phyloP scores from a whole-genome alignment of 371 early-diverging fungal genomes.

The Paraphysoderma sedebokerense region DNA sequence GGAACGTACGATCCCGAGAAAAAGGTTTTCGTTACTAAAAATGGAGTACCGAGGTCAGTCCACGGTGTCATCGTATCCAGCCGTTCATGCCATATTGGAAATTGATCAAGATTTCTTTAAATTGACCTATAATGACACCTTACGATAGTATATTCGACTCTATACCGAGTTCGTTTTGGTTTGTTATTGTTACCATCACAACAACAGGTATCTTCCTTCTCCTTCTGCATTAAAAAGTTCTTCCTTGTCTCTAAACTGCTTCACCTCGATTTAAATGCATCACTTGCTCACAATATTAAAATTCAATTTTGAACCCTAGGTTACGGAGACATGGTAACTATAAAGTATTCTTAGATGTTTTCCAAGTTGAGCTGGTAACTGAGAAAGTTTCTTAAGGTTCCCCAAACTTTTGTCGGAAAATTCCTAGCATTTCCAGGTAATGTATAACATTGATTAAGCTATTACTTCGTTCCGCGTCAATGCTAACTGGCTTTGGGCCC shows the following conservation, averaged over 20 bases:
- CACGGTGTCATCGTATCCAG: no score
- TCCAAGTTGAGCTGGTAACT: no score
- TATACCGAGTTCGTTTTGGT: slow-evolving; percentile 72
- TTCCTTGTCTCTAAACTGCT: no score
- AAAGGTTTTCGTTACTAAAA: slow-evolving; percentile 41
- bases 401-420: slow-evolving; percentile 65
- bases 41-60: slow-evolving; percentile 44
- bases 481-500: no score
- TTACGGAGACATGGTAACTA: not conserved
- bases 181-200: slow-evolving; percentile 62
- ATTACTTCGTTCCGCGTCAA: no score
- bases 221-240: no score
- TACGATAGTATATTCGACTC: slow-evolving; percentile 65
- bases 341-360: slow-evolving; percentile 7
- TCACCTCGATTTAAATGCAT: no score
- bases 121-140: no score
- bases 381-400: slow-evolving; percentile 80
- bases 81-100: no score
- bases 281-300: no score
- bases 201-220: slow-evolving; percentile 30
- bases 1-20: slow-evolving; percentile 55
- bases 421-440: slow-evolving; percentile 63
- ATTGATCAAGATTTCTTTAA: no score
- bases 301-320: not conserved
- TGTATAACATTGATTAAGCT: no score